Base-by-base conservation (phyloP, 352 stramenopile genomes). In the Lagenidium sp. region DNA sequence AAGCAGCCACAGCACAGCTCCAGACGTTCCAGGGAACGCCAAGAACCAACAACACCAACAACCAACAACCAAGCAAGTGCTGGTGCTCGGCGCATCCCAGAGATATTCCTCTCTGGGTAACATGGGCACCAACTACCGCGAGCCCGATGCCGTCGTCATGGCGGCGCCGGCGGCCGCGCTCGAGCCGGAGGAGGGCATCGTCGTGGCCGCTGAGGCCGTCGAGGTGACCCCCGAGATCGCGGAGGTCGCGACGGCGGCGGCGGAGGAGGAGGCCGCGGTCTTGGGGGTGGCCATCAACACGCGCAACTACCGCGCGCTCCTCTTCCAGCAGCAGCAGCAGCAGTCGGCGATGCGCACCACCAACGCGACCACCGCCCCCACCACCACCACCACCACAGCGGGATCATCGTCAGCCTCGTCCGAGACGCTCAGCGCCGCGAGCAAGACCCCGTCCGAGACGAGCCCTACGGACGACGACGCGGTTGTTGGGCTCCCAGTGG, bases 201-300 rank as follows among this genome's bases (percentile, higher is more conserved):
- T n/a, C n/a, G n/a, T n/a, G n/a, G n/a, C n/a, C n/a, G n/a, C n/a
- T n/a, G n/a, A n/a, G n/a, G n/a, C n/a, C n/a, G n/a, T n/a, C n/a
- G n/a, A n/a, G n/a, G n/a, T n/a, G n/a, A n/a, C n/a, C n/a, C n/a
- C n/a, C n/a, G n/a, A n/a, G n/a, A n/a, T n/a, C n/a, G n/a, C n/a
- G n/a, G n/a, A n/a, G n/a, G n/a, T n/a, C n/a, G n/a, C n/a, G n/a
- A n/a, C n/a, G n/a, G n/a, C n/a, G n/a, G n/a, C n/a, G n/a, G n/a
- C n/a, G n/a, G 41, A 6, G 5, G 38, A 20, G 11, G 53, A 56
- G 11, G 51, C 61, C 34, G 60, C 64, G 36, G 58, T 58, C 11
- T 23, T 86, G 16, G 76, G 76, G 16, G 35, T 85, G 11, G 67
- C 72, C 31, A 57, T 85, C 32, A 68, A 73, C 53, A 82, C 72